Evolutionary conservation across 352 stramenopile species (phyloP).

Genomic region (Phytopythium mirpurense): DNA sequence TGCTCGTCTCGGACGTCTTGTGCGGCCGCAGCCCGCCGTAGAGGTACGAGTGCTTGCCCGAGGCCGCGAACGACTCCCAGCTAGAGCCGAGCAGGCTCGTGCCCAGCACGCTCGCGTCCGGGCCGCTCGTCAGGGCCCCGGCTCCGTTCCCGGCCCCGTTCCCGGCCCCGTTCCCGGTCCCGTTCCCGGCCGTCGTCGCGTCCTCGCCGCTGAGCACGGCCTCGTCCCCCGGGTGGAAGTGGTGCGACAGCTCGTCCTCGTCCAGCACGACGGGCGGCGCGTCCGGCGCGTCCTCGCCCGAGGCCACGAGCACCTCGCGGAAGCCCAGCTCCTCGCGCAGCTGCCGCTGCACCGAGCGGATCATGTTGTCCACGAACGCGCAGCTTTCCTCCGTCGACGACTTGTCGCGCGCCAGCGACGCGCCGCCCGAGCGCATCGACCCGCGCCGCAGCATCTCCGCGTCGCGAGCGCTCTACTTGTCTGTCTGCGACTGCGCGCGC

Average conservation of each 20-base stretch:
- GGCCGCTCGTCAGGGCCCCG: neutral
- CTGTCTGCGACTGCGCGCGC: too few relatives aligned
- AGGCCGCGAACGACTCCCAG: constrained; percentile 12
- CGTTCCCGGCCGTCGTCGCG: too few relatives aligned
- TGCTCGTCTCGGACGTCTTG: constrained; percentile 22
- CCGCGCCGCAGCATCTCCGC: constrained; percentile 22
- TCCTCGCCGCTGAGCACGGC: constrained; percentile 2
- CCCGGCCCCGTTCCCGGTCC: too few relatives aligned
- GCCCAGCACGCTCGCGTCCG: constrained; percentile 1
- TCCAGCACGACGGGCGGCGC: constrained; percentile 3
- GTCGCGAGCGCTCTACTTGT: too few relatives aligned
- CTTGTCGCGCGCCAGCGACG: constrained; percentile 21
- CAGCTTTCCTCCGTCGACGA: constrained; percentile 55
- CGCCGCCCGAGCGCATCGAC: constrained; percentile 24
- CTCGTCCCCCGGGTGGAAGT: constrained; percentile 4
- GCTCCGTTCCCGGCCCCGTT: too few relatives aligned
- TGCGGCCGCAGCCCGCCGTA: constrained; percentile 19
- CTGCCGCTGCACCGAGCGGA: constrained; percentile 53
- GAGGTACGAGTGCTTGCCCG: constrained; percentile 22
- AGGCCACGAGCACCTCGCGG: constrained; percentile 57
- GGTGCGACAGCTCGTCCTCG: constrained; percentile 3
- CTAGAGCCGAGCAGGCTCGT: constrained; percentile 12
- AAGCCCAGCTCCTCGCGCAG: constrained; percentile 63
- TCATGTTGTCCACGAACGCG: constrained; percentile 58
- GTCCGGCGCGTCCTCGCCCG: constrained; percentile 30